Base-by-base conservation (phyloP, 495 filamentous ascomycete genomes). In the Aspergillus bertholletiae region DNA sequence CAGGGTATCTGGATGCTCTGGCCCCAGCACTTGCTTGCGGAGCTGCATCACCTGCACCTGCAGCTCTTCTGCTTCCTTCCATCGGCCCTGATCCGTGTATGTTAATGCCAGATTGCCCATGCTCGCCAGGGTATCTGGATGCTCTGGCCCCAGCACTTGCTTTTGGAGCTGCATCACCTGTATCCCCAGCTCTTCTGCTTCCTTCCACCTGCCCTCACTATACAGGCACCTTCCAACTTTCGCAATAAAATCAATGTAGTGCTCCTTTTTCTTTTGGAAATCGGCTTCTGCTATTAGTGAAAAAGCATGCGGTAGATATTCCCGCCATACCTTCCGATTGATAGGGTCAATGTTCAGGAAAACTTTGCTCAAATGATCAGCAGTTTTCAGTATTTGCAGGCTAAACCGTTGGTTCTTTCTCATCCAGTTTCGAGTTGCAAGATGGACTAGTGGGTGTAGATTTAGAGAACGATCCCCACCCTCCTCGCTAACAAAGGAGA, bases 371-470 rank as follows among this genome's bases (percentile, higher is more conserved):
- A 66, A 35, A 13, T 40, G 65, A 12, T 51, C 27, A 26, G 51
- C 51, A 5, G 59, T 47, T 40, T 51, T 63, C 40, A 27, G 5
- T 27, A 49, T 55, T 51, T 53, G 53, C 20, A 20, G 18, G 17
- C 21, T 40, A 45, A 61, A 51, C 27, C 22, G 13, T 17, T 57
- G 21, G 35, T 57, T 37, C 37, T 52, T 51, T 53, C 55, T 60
- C 7, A 74, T 43, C 71, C 69, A 74, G 48, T 62, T 65, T 35
- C 68, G 45, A 0, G 59, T 70, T 12, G 66, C 66, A 15, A 72
- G 56, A 61, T 70, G 67, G 24, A 76, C 69, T 1, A 76, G 63
- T 45, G 62, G 64, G 52, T 74, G 70, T 22, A 74, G 18, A 50
- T 56, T 27, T 17, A 48, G 37, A 22, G 35, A 53, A 7, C 40